phyloP scores from a whole-genome alignment of 305 asterid species.

The Fraxinus greggii region DNA sequence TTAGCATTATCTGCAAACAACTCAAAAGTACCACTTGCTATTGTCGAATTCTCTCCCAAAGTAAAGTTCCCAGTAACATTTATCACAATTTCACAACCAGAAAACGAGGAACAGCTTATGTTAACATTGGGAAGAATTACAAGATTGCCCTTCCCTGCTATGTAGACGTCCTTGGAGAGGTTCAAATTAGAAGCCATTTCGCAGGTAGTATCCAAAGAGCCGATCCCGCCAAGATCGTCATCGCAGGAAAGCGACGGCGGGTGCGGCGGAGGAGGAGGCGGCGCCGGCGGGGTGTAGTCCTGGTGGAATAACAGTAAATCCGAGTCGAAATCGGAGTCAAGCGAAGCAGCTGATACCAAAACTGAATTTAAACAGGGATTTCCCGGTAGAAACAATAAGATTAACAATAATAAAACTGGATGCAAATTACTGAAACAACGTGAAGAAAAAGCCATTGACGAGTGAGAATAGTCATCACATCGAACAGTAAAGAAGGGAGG shows the following conservation, averaged over 20 bases:
- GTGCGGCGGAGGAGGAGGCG: slow-evolving; percentile 98
- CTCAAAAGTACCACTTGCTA: slow-evolving; percentile 62
- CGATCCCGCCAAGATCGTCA: slow-evolving; percentile 88
- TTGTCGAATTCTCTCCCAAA: slow-evolving; percentile 60
- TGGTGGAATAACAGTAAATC: slow-evolving; percentile 65
- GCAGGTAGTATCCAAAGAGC: slow-evolving; percentile 85
- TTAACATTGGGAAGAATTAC: slow-evolving; percentile 69
- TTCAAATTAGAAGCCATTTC: slow-evolving; percentile 69
- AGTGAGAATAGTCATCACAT: slow-evolving; percentile 48
- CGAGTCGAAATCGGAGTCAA: slow-evolving; percentile 41
- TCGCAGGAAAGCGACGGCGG: slow-evolving; percentile 91
- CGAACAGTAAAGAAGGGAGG: slow-evolving; percentile 25
- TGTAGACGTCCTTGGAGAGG: slow-evolving; percentile 64
- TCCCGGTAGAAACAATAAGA: slow-evolving; percentile 24
- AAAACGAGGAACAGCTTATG: slow-evolving; percentile 56
- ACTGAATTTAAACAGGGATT: slow-evolving; percentile 40
- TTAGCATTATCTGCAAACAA: slow-evolving; percentile 64
- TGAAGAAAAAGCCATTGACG: slow-evolving; percentile 37
- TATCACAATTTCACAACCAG: slow-evolving; percentile 76
- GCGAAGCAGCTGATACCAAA: slow-evolving; percentile 19
- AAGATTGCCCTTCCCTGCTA: slow-evolving; percentile 85
- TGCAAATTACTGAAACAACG: slow-evolving; percentile 23
- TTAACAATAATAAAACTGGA: slow-evolving; percentile 28
- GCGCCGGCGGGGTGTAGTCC: slow-evolving; percentile 99
- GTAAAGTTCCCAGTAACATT: slow-evolving; percentile 75